phyloP scores from a whole-genome alignment of 2,329 filamentous ascomycete species.

The Apiospora rasikravindrae region DNA sequence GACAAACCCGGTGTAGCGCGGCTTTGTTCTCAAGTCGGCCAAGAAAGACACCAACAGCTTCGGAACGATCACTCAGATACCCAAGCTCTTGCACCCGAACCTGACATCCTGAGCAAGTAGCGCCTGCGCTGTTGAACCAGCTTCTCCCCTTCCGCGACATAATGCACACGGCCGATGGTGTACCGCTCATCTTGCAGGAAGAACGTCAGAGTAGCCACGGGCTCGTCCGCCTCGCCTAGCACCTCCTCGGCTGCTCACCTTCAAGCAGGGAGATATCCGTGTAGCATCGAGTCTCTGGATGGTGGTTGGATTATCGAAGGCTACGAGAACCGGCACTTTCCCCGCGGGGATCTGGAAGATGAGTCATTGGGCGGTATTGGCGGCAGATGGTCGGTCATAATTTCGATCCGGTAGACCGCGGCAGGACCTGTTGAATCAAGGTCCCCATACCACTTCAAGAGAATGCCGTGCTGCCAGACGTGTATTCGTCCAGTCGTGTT shows the following conservation, averaged over 20 bases:
- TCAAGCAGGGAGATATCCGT: conserved; percentile 64
- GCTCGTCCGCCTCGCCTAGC: conserved; percentile 55
- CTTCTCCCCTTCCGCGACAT: conserved; percentile 56
- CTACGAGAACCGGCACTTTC: conserved; percentile 41
- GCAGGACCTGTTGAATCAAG: neutral
- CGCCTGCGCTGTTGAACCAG: conserved; percentile 56
- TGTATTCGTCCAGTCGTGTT: neutral
- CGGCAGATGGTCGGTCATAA: conserved; percentile 15
- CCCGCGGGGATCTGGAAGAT: conserved; percentile 19
- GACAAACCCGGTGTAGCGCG: conserved; percentile 64
- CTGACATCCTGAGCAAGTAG: conserved; percentile 63
- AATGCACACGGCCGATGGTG: conserved; percentile 65
- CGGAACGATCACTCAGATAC: conserved; percentile 60
- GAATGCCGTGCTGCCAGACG: neutral
- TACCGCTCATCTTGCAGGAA: conserved; percentile 64
- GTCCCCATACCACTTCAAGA: no score
- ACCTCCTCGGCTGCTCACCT: conserved; percentile 56
- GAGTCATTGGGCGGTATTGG: conserved; percentile 1
- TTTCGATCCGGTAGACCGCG: neutral
- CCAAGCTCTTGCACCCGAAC: conserved; percentile 61
- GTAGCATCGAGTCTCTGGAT: conserved; percentile 65
- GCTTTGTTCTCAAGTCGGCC: conserved; percentile 49
- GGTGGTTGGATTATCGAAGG: conserved; percentile 62
- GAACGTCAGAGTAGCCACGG: conserved; percentile 61
- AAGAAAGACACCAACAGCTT: conserved; percentile 56